Evolutionary conservation across 495 filamentous ascomycete genomes (phyloP).

Genomic region (Filosporella fistucella): DNA sequence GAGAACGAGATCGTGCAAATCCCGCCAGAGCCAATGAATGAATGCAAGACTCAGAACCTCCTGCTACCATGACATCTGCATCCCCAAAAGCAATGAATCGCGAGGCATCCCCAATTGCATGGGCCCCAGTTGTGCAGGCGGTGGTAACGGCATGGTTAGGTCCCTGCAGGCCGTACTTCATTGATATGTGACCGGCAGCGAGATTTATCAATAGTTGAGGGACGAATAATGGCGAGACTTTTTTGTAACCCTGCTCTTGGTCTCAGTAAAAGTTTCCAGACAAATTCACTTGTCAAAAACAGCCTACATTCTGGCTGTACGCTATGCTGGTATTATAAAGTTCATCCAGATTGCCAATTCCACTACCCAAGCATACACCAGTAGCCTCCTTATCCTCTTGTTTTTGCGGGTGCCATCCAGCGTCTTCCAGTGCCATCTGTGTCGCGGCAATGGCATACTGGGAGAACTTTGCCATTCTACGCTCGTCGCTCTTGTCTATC

Average conservation of each 20-base stretch:
- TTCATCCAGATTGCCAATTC: conserved; percentile 91
- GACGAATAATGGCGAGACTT: conserved; percentile 89
- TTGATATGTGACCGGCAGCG: conserved; percentile 89
- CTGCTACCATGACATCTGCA: conserved; percentile 91
- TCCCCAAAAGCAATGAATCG: conserved; percentile 88
- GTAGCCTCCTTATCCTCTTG: conserved; percentile 67
- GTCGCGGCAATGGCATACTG: conserved; percentile 88
- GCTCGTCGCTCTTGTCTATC: conserved; percentile 64
- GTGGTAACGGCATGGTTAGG: conserved; percentile 91
- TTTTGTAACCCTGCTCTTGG: conserved; percentile 58
- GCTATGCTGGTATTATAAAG: conserved; percentile 76
- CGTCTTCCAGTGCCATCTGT: conserved; percentile 81
- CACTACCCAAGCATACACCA: conserved; percentile 92
- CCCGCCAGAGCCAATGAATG: conserved; percentile 90
- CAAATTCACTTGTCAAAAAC: conserved; percentile 32
- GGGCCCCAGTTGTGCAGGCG: conserved; percentile 91
- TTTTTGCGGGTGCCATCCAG: conserved; percentile 66
- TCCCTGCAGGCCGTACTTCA: conserved; percentile 85
- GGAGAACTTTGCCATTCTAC: conserved; percentile 85
- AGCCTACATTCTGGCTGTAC: conserved; percentile 59
- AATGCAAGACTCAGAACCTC: conserved; percentile 92
- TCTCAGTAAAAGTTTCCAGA: conserved; percentile 16
- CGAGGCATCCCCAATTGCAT: conserved; percentile 88
- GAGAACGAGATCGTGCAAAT: conserved; percentile 80
- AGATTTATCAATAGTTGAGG: conserved; percentile 91